phyloP scores from a whole-genome alignment of 2,329 filamentous ascomycete genomes.

The Apiospora koreana region DNA sequence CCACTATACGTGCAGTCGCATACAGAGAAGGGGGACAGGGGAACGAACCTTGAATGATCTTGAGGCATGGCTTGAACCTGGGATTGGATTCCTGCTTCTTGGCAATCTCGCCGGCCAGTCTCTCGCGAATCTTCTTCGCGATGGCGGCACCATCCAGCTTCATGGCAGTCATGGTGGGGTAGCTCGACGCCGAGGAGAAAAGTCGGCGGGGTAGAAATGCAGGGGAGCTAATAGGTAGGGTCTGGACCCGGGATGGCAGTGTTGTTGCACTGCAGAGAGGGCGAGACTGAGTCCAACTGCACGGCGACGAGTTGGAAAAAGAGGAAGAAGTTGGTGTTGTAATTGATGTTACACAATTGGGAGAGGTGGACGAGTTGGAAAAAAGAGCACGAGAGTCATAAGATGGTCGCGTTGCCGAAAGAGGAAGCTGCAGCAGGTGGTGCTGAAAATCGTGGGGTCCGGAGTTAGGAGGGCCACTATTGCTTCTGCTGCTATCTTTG shows the following conservation, averaged over 20 bases:
- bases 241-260: not conserved
- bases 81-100: slow-evolving; percentile 81
- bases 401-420: not conserved
- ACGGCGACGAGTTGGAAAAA: not conserved
- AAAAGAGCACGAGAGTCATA: slow-evolving; percentile 1
- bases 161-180: slow-evolving; percentile 74
- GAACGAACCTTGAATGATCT: slow-evolving; percentile 85
- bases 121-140: slow-evolving; percentile 86
- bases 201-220: slow-evolving; percentile 25
- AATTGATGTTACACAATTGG: not conserved
- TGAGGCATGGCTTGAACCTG: slow-evolving; percentile 84
- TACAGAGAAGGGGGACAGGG: not conserved
- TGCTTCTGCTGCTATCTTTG: not conserved
- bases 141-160: slow-evolving; percentile 97
- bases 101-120: slow-evolving; percentile 77
- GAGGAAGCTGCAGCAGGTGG: not conserved
- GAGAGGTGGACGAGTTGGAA: not conserved
- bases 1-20: not conserved
- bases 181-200: slow-evolving; percentile 45
- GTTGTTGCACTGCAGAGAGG: not conserved
- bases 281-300: not conserved
- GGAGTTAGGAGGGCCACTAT: not conserved
- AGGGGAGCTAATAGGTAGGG: not conserved
- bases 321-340: not conserved
- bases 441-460: not conserved